Evolutionary conservation across 2,329 filamentous ascomycete genomes (phyloP).

Genomic region (Dryadomyces sulphureus): DNA sequence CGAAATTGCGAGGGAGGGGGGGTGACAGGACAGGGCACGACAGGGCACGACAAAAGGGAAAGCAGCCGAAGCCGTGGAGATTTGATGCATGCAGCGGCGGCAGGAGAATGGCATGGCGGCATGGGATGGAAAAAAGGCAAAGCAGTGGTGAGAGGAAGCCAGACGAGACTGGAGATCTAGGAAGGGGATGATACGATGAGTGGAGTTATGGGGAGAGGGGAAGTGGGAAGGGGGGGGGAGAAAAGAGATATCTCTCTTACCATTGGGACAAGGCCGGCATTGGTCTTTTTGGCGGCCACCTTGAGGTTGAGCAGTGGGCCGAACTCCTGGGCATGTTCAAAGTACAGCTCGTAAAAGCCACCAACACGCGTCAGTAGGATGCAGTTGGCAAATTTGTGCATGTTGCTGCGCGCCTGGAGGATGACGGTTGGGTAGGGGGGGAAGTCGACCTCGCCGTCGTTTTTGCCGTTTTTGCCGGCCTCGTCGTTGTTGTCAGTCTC

Average conservation of each 20-base stretch:
- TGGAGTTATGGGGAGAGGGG: not conserved
- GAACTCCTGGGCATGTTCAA: slow-evolving; percentile 84
- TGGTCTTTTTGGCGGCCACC: slow-evolving; percentile 68
- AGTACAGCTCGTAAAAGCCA: slow-evolving; percentile 95
- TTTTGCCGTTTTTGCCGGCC: not conserved
- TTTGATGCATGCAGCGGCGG: not conserved
- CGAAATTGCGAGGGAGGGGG: not conserved
- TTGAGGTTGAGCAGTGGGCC: slow-evolving; percentile 80
- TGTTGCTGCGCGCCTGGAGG: slow-evolving; percentile 74
- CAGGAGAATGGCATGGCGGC: not conserved
- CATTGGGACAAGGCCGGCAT: slow-evolving; percentile 69
- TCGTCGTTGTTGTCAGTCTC: not conserved
- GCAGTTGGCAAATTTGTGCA: slow-evolving; percentile 81
- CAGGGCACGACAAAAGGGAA: not conserved
- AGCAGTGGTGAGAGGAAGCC: not conserved
- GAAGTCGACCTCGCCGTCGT: slow-evolving; percentile 9
- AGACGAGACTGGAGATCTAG: not conserved
- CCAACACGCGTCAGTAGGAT: slow-evolving; percentile 85
- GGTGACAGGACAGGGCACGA: not conserved
- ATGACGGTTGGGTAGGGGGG: slow-evolving; percentile 67
- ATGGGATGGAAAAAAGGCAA: not conserved
- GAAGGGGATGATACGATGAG: not conserved
- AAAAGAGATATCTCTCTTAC: slow-evolving; percentile 33
- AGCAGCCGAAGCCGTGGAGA: not conserved
- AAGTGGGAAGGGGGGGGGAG: not conserved